Conservation (phyloP, 495 filamentous ascomycete genomes). For the Talaromyces ruber region DNA sequence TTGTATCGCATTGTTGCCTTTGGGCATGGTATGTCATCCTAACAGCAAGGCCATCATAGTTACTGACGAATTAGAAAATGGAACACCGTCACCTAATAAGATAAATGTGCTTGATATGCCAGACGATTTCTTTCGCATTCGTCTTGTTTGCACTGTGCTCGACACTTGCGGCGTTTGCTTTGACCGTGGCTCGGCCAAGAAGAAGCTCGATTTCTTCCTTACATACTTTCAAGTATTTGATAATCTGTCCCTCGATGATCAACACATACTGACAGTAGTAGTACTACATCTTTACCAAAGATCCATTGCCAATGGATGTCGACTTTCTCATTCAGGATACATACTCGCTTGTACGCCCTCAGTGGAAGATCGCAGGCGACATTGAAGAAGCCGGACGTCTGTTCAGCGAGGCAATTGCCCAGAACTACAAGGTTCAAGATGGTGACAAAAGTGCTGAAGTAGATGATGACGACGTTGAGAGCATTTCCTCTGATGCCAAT, state of each 20-base stretch:
- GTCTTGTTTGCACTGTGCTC: slow-evolving; percentile 77
- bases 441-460: slow-evolving; percentile 55
- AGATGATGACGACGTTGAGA: slow-evolving; percentile 58
- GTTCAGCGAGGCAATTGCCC: slow-evolving; percentile 79
- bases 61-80: slow-evolving; percentile 42
- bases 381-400: slow-evolving; percentile 75
- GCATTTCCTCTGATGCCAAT: slow-evolving; percentile 54
- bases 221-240: slow-evolving; percentile 81
- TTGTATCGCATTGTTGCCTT: slow-evolving; percentile 92
- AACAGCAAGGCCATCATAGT: not conserved
- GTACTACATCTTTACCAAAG: slow-evolving; percentile 95
- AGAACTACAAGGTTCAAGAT: slow-evolving; percentile 76
- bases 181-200: slow-evolving; percentile 84
- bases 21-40: slow-evolving; percentile 57
- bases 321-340: slow-evolving; percentile 96
- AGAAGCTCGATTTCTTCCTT: slow-evolving; percentile 97
- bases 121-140: slow-evolving; percentile 93
- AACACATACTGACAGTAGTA: slow-evolving; percentile 23
- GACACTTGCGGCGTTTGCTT: slow-evolving; percentile 97
- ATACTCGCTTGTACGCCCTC: slow-evolving; percentile 70
- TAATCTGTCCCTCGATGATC: not conserved
- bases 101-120: slow-evolving; percentile 71
- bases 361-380: slow-evolving; percentile 79
- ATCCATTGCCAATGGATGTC: slow-evolving; percentile 88
- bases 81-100: slow-evolving; percentile 70